phyloP scores from a whole-genome alignment of 306 rosid species.

The Cucurbita argyrosperma region DNA sequence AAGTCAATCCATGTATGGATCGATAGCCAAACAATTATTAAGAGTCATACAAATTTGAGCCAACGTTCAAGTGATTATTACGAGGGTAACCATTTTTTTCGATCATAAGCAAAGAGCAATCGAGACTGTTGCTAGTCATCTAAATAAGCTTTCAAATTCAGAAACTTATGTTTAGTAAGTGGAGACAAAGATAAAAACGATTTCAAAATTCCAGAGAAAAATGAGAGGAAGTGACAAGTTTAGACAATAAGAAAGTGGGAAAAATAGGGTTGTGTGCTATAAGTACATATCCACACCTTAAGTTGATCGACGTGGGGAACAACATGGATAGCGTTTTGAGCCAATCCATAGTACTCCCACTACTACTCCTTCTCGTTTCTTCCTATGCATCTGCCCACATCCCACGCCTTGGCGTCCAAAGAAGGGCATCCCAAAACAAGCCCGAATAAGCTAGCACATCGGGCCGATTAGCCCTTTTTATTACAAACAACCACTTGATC shows the following conservation, averaged over 20 bases:
- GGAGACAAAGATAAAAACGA: no score
- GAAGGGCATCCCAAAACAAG: neutral
- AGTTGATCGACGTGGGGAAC: neutral
- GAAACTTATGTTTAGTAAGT: no score
- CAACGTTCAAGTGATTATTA: no score
- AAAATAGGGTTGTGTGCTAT: neutral
- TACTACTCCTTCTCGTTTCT: neutral
- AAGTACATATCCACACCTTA: neutral
- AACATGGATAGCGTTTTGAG: neutral
- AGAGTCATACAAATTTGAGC: no score
- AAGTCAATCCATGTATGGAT: no score
- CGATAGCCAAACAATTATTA: no score
- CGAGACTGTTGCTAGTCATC: no score
- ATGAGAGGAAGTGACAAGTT: no score
- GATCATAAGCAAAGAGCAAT: no score
- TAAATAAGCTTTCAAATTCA: no score
- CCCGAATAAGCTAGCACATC: neutral
- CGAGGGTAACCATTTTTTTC: no score
- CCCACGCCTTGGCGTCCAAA: neutral
- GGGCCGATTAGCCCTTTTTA: neutral
- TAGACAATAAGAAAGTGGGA: neutral
- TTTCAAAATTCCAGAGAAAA: no score
- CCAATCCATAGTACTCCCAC: neutral
- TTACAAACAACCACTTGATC: constrained; percentile 37
- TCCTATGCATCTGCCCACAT: neutral